Evolutionary conservation across 768 basidiomycete species (phyloP).

Genomic region (Chalciporus sphaerocephalus): DNA sequence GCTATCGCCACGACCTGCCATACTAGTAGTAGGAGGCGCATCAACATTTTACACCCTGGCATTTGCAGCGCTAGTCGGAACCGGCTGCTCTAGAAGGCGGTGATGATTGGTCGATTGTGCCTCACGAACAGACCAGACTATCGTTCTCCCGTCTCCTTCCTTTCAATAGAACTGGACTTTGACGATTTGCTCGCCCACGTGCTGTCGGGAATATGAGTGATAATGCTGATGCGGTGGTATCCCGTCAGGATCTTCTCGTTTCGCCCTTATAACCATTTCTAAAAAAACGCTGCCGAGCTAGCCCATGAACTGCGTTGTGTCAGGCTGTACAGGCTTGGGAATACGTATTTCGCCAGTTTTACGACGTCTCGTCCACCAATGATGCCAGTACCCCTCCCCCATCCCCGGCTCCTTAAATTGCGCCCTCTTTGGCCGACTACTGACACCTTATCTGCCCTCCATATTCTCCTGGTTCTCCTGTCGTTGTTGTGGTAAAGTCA

Average conservation of each 20-base stretch:
- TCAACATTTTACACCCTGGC: not conserved
- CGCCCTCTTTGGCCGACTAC: constrained; percentile 9
- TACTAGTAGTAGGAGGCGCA: no score
- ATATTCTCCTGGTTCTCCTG: constrained; percentile 1
- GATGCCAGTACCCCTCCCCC: constrained; percentile 17
- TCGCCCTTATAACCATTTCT: constrained; percentile 19
- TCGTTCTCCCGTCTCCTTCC: constrained; percentile 12
- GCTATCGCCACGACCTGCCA: not conserved
- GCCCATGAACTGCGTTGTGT: constrained; percentile 18
- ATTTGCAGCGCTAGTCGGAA: not conserved
- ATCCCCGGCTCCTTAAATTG: constrained; percentile 26
- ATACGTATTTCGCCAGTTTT: constrained; percentile 30
- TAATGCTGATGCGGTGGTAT: constrained; percentile 22
- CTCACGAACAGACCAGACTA: constrained; percentile 8
- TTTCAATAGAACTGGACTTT: constrained; percentile 11
- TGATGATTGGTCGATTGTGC: constrained; percentile 2
- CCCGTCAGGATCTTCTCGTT: constrained; percentile 18
- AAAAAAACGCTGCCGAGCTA: constrained; percentile 30
- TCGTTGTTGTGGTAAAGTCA: constrained; percentile 1
- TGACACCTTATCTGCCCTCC: constrained; percentile 9
- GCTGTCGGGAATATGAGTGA: constrained; percentile 9
- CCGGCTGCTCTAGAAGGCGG: not conserved
- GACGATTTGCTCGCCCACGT: constrained; percentile 12
- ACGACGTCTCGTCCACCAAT: constrained; percentile 26
- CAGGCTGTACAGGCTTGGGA: constrained; percentile 33